Conservation (phyloP, 2,329 filamentous ascomycete species). For the Emmonsiellopsis sp. region DNA sequence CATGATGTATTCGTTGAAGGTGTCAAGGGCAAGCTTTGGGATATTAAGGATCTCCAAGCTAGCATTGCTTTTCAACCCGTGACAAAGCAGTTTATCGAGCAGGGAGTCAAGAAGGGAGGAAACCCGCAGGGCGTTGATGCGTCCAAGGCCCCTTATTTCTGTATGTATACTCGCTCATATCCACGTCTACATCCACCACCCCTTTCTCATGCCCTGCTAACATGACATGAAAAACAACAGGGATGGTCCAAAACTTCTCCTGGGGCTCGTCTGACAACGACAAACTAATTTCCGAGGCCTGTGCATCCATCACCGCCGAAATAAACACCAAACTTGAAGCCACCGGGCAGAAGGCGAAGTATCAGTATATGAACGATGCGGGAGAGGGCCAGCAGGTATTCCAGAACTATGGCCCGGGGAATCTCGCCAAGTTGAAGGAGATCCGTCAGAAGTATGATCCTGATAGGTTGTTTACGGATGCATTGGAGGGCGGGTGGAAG, state of each 20-base stretch:
- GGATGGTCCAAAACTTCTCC: neutral
- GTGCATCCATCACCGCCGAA: neutral
- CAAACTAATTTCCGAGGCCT: neutral
- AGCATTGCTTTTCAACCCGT: conserved; percentile 1
- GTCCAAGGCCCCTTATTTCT: conserved; percentile 1
- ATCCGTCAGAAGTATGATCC: conserved; percentile 31
- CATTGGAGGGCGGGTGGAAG: conserved; percentile 21
- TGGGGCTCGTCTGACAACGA: conserved; percentile 3
- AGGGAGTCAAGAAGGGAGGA: neutral
- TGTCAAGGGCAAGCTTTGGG: neutral
- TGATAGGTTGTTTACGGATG: conserved; percentile 24
- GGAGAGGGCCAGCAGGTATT: conserved; percentile 17
- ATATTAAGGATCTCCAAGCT: neutral
- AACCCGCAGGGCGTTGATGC: conserved; percentile 1
- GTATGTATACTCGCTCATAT: neutral
- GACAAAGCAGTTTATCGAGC: conserved; percentile 1
- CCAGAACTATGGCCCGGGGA: conserved; percentile 14
- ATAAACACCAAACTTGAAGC: neutral
- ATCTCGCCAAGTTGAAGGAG: conserved; percentile 19
- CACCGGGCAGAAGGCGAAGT: neutral
- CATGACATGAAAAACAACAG: neutral
- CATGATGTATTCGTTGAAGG: neutral
- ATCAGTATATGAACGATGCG: neutral
- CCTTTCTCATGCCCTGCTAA: neutral
- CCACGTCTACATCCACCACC: neutral